These are phyloP conservation scores for Kodamaea ohmeri DNA, from an alignment of 1,139 yeast genomes.

Conservation along the genomic window DNA sequence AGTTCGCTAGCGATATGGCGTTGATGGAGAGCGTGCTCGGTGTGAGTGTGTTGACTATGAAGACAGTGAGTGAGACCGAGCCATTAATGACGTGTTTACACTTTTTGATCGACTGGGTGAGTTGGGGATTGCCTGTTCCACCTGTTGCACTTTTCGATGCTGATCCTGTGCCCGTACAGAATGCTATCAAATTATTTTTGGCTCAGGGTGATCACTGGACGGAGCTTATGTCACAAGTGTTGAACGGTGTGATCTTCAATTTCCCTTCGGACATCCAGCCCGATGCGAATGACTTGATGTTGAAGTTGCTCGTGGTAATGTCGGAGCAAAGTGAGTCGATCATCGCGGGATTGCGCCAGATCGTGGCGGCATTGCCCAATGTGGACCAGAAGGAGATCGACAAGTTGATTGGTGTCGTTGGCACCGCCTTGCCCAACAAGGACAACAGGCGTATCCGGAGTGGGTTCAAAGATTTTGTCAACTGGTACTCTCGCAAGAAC, in stretches of 20 bases:
- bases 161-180: conserved; percentile 46
- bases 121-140: conserved; percentile 81
- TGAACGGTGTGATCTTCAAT: conserved; percentile 66
- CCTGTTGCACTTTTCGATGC: conserved; percentile 70
- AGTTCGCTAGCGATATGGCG: conserved; percentile 55
- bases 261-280: conserved; percentile 70
- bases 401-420: conserved; percentile 55
- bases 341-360: conserved; percentile 58
- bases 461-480: conserved; percentile 70
- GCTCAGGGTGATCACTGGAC: conserved; percentile 54
- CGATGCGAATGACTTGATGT: conserved; percentile 74
- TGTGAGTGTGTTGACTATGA: conserved; percentile 56
- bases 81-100: conserved; percentile 71
- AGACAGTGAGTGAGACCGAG: conserved; percentile 61
- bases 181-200: conserved; percentile 40
- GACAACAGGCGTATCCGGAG: conserved; percentile 74
- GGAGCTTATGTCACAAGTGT: conserved; percentile 49
- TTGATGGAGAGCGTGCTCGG: conserved; percentile 58
- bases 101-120: conserved; percentile 71
- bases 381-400: conserved; percentile 65
- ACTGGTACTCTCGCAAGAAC: conserved; percentile 81
- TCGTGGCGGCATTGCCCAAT: conserved; percentile 57
- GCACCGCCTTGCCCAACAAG: conserved; percentile 60
- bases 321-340: conserved; percentile 38
- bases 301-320: conserved; percentile 61